Evolutionary conservation across 345 rosid genomes (phyloP), one percentile per base, ranked within the genome.

Genomic region (Rhizophora apiculata): DNA sequence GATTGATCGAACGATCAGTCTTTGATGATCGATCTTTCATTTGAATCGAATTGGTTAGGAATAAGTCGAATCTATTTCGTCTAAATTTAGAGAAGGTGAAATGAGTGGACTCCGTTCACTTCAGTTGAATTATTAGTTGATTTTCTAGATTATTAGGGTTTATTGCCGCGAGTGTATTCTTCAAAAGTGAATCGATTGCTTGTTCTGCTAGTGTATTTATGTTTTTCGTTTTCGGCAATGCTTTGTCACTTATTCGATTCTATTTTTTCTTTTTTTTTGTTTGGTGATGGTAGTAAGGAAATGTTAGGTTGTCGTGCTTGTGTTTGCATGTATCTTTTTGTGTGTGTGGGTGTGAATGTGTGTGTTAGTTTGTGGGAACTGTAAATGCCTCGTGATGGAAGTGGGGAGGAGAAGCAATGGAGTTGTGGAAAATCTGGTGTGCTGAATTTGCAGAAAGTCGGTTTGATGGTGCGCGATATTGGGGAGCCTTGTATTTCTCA

Each of bases 401-500:
- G 75, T 57, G 77, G 68, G 54, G 85, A 73, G 53, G 66, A 27
- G 60, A 75, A 80, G 81, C 90, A 85, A 84, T 88, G 98, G 92
- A 78, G 82, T 60, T 93, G 90, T 74, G 86, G 89, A 76, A 87
- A 79, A 80, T 70, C 83, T 3, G 81, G 85, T 46, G 65, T 86
- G 3, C 83, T 84, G 74, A 88, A 83, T 83, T 82, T 92, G 68
- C 88, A 88, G 68, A 86, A 82, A 74, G 92, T 92, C 60, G 79
- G 92, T 78, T 87, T 88, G 29, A 68, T 90, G 29, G 93, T 88
- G 53, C 91, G 93, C 65, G 90, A 88, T 67, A 82, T 93, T 75
- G 88, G 96, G 76, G 90, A 90, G 76, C 90, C 96, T 72, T 93
- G 96, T 78, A 87, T 93, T 63, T 77, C 85, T 39, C 91, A 87